Evolutionary conservation across 2,329 filamentous ascomycete genomes (phyloP).

Genomic region (Huntiella savannae): DNA sequence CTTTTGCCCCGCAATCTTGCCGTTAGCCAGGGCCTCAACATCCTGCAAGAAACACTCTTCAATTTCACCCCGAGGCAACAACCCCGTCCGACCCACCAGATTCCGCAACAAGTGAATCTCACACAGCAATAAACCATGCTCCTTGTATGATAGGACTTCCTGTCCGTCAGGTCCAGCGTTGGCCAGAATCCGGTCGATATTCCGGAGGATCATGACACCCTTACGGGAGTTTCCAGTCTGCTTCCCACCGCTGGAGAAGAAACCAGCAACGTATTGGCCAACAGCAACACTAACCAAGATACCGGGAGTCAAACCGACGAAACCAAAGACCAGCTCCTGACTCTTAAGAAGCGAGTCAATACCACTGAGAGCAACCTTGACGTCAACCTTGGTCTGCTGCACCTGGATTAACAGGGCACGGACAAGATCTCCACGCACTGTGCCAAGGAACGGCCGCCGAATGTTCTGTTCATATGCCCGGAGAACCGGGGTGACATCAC

Average conservation of each 20-base stretch:
- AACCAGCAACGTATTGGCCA: conserved; percentile 48
- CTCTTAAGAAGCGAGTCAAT: conserved; percentile 91
- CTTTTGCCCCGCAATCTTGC: conserved; percentile 59
- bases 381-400: conserved; percentile 96
- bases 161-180: conserved; percentile 50
- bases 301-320: conserved; percentile 82
- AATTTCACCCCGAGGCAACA: conserved; percentile 52
- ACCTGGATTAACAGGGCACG: conserved; percentile 87
- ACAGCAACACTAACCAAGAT: conserved; percentile 68
- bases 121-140: conserved; percentile 76
- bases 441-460: conserved; percentile 60
- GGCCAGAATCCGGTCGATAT: conserved; percentile 66
- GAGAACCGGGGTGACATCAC: conserved; percentile 81
- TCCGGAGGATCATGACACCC: conserved; percentile 61
- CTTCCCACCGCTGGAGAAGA: conserved; percentile 51
- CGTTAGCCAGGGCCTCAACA: conserved; percentile 66
- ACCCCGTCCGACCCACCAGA: conserved; percentile 31
- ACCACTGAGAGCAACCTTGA: conserved; percentile 87
- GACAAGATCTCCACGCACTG: conserved; percentile 69
- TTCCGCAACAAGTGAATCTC: conserved; percentile 71
- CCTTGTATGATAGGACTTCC: conserved; percentile 69
- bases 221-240: conserved; percentile 47
- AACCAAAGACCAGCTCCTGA: conserved; percentile 94
- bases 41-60: conserved; percentile 79
- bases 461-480: conserved; percentile 83